A percentile compares a stretch with the other conserved stretches of the same genome.
phyloP scores from a whole-genome alignment of 352 stramenopile species.

The Phytophthora sansomeana region DNA sequence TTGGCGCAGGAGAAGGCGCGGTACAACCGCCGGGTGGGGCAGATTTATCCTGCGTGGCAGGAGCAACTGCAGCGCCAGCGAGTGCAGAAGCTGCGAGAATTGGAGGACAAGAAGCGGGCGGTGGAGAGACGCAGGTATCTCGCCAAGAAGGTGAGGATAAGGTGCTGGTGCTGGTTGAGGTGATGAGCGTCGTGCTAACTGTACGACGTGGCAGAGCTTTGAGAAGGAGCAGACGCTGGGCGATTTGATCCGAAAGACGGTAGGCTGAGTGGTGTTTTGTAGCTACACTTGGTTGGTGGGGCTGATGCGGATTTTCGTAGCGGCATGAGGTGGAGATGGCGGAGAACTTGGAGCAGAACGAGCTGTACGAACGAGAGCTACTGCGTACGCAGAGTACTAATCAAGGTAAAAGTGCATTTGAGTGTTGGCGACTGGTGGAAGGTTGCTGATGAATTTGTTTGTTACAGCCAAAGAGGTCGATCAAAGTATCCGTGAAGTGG shows the following conservation, averaged over 20 bases:
- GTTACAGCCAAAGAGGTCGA: slow-evolving; percentile 58
- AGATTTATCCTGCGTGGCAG: slow-evolving; percentile 79
- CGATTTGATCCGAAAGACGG: slow-evolving; percentile 74
- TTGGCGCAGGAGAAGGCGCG: slow-evolving; percentile 67
- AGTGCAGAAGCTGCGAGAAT: slow-evolving; percentile 59
- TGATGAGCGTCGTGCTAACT: neutral
- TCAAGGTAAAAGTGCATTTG: slow-evolving; percentile 42
- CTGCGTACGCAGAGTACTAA: slow-evolving; percentile 58
- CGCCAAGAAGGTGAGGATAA: slow-evolving; percentile 67
- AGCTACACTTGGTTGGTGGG: neutral
- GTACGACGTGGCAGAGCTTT: slow-evolving; percentile 63
- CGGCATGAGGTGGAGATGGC: slow-evolving; percentile 77
- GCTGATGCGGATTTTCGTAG: slow-evolving; percentile 30
- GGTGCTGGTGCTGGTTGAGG: neutral
- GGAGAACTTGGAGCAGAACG: slow-evolving; percentile 80
- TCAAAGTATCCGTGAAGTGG: slow-evolving; percentile 73
- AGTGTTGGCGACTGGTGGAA: neutral
- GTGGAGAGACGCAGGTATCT: slow-evolving; percentile 75
- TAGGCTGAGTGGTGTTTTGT: slow-evolving; percentile 26
- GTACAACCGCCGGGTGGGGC: slow-evolving; percentile 69
- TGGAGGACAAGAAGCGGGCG: slow-evolving; percentile 79
- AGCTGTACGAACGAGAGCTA: slow-evolving; percentile 70
- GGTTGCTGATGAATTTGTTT: slow-evolving; percentile 3
- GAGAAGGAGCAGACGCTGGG: slow-evolving; percentile 81
- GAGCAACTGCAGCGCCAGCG: slow-evolving; percentile 63